Conservation (phyloP, 2,329 filamentous ascomycete species). For the Colletotrichum musae region DNA sequence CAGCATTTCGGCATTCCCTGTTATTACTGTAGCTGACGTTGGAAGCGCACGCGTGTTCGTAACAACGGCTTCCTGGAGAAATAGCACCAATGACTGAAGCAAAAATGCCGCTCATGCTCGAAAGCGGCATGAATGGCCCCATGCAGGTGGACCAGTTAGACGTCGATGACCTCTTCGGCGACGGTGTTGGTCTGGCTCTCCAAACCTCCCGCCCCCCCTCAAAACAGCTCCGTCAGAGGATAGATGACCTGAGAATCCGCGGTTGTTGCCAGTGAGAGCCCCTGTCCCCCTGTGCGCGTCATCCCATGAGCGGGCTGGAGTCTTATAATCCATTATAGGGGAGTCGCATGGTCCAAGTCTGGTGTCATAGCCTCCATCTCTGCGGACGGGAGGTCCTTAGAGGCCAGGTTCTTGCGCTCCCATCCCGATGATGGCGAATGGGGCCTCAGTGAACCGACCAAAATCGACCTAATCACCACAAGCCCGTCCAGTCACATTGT, state of each 20-base stretch:
- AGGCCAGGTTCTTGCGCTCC: conserved; percentile 80
- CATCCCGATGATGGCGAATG: conserved; percentile 79
- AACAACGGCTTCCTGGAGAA: neutral
- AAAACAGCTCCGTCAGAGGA: conserved; percentile 78
- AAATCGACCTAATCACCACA: conserved; percentile 72
- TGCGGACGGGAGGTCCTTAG: conserved; percentile 77
- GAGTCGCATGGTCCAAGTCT: conserved; percentile 88
- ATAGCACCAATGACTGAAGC: conserved; percentile 48
- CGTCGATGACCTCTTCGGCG: conserved; percentile 83
- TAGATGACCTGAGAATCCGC: conserved; percentile 82
- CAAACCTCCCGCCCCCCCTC: conserved; percentile 66
- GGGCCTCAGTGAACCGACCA: conserved; percentile 81
- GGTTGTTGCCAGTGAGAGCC: conserved; percentile 84
- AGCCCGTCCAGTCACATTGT: conserved; percentile 78
- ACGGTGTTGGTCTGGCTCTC: conserved; percentile 73
- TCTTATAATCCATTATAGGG: conserved; percentile 63
- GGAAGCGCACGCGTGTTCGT: conserved; percentile 1
- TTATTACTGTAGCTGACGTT: conserved; percentile 8
- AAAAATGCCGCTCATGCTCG: conserved; percentile 69
- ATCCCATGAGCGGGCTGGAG: neutral
- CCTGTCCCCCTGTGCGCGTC: neutral
- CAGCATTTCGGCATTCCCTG: conserved; percentile 23
- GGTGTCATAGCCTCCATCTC: conserved; percentile 89
- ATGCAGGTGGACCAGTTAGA: conserved; percentile 70
- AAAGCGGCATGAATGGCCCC: conserved; percentile 59